phyloP scores from a whole-genome alignment of 2,329 filamentous ascomycete species.

The Calonectria naviculata region DNA sequence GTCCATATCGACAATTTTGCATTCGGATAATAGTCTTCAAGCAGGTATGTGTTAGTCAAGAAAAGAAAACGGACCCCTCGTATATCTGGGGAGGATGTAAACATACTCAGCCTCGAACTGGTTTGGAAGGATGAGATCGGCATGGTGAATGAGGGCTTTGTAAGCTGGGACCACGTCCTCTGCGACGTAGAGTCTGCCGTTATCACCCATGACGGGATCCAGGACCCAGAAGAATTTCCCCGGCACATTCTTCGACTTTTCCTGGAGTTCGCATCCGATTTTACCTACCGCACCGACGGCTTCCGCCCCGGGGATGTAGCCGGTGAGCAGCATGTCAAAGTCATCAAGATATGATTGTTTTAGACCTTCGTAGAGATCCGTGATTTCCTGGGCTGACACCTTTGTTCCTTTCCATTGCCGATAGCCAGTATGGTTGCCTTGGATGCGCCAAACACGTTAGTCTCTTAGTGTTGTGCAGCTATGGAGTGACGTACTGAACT shows the following conservation, averaged over 20 bases:
- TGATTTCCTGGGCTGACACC: slow-evolving; percentile 84
- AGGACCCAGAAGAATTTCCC: slow-evolving; percentile 96
- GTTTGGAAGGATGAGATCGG: slow-evolving; percentile 94
- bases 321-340: slow-evolving; percentile 95
- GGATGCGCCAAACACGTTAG: slow-evolving; percentile 18
- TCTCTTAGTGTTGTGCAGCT: not conserved
- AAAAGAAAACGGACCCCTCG: not conserved
- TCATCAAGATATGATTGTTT: slow-evolving; percentile 85
- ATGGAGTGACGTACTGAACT: slow-evolving; percentile 81
- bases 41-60: slow-evolving; percentile 4
- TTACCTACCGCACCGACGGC: slow-evolving; percentile 85
- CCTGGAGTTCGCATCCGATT: slow-evolving; percentile 84
- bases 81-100: not conserved
- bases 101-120: slow-evolving; percentile 96
- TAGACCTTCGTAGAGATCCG: slow-evolving; percentile 85
- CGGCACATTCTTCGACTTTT: slow-evolving; percentile 69
- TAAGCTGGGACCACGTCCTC: slow-evolving; percentile 94
- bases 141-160: slow-evolving; percentile 80
- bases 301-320: slow-evolving; percentile 90
- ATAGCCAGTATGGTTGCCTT: slow-evolving; percentile 97
- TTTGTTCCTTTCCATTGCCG: slow-evolving; percentile 87
- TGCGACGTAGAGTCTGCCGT: slow-evolving; percentile 90
- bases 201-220: slow-evolving; percentile 98
- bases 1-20: slow-evolving; percentile 80
- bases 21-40: slow-evolving; percentile 81